phyloP scores from a whole-genome alignment of 768 basidiomycete genomes.

The Pleurotus djamor region DNA sequence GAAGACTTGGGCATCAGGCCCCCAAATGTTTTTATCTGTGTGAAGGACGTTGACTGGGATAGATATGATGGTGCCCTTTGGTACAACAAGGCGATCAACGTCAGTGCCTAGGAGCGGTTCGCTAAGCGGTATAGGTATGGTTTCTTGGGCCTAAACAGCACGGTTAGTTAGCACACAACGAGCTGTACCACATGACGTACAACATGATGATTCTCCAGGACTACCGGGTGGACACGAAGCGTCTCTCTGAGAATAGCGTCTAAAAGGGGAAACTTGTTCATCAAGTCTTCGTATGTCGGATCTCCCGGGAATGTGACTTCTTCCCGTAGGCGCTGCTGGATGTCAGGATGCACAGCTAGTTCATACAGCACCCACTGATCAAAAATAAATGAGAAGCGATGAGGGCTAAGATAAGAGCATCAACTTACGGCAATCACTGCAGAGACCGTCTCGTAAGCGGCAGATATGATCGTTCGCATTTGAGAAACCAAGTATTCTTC shows the following conservation, averaged over 20 bases:
- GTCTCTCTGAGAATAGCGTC: conserved; percentile 64
- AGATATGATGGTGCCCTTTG: conserved; percentile 52
- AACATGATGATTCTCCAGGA: conserved; percentile 67
- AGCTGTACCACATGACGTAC: conserved; percentile 19
- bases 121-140: conserved; percentile 52
- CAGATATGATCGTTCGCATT: conserved; percentile 63
- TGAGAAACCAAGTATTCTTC: conserved; percentile 55
- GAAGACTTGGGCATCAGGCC: conserved; percentile 53
- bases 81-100: conserved; percentile 42
- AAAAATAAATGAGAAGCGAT: conserved; percentile 8
- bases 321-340: conserved; percentile 57
- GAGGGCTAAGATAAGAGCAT: conserved; percentile 10
- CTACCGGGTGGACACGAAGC: conserved; percentile 58
- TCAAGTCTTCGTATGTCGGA: conserved; percentile 51
- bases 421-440: conserved; percentile 36
- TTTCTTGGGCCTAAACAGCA: conserved; percentile 45
- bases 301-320: conserved; percentile 45
- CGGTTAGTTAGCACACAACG: conserved; percentile 5
- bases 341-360: conserved; percentile 44
- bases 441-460: conserved; percentile 56
- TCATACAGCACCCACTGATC: conserved; percentile 66
- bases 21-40: conserved; percentile 53
- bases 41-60: conserved; percentile 61
- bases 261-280: conserved; percentile 47
- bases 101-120: conserved; percentile 44